These are phyloP conservation scores for Cokeromyces recurvatus DNA, from an alignment of 371 early-diverging fungal genomes.

Conservation along the genomic window DNA sequence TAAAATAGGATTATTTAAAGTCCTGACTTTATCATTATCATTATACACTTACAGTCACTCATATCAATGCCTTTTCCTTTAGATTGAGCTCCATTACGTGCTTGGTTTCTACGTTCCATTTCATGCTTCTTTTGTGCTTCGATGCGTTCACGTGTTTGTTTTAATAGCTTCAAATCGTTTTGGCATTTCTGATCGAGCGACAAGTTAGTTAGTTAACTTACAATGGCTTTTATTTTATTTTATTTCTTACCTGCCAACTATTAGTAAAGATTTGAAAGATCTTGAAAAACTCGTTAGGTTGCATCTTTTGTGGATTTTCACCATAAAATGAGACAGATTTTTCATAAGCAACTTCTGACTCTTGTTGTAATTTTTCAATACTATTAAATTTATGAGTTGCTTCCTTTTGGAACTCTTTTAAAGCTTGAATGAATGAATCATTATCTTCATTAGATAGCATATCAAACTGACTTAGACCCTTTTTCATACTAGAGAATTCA, in stretches of 20 bases:
- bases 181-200: slow-evolving; percentile 24
- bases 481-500: slow-evolving; percentile 39
- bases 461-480: slow-evolving; percentile 43
- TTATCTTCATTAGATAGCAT: slow-evolving; percentile 10
- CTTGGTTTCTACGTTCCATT: slow-evolving; percentile 37
- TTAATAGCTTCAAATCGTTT: slow-evolving; percentile 17
- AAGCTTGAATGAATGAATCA: slow-evolving; percentile 22
- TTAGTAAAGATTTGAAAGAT: slow-evolving; percentile 66
- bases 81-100: slow-evolving; percentile 5
- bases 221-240: not conserved
- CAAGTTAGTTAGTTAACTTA: too few relatives aligned
- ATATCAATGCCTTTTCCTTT: slow-evolving; percentile 44
- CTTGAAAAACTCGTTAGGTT: slow-evolving; percentile 84
- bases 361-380: slow-evolving; percentile 31
- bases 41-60: slow-evolving; percentile 33
- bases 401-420: slow-evolving; percentile 44
- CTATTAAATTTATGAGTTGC: slow-evolving; percentile 32
- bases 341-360: slow-evolving; percentile 36
- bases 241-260: slow-evolving; percentile 7
- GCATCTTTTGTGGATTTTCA: slow-evolving; percentile 68
- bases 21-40: too few relatives aligned
- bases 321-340: slow-evolving; percentile 56
- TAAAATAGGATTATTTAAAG: too few relatives aligned
- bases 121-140: slow-evolving; percentile 39
- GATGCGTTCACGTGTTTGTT: slow-evolving; percentile 33